Conservation (phyloP, 1,139 yeast species). For the Nakaseomyces glabratus region DNA sequence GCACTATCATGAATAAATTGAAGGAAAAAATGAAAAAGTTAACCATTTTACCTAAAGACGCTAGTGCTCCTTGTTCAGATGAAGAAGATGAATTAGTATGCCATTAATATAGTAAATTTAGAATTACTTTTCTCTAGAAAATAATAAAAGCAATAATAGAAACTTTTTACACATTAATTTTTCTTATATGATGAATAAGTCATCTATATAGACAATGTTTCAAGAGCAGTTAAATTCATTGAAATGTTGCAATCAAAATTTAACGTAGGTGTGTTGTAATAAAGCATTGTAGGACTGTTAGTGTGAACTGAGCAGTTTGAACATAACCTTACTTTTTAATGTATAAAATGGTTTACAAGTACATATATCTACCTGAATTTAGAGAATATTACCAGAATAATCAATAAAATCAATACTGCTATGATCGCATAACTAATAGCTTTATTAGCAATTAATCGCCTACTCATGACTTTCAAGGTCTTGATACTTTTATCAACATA, state of each 20-base stretch:
- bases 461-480: conserved; percentile 84
- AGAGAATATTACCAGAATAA: conserved; percentile 75
- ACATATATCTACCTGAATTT: conserved; percentile 58
- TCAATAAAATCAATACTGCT: conserved; percentile 74
- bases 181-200: too few species aligned
- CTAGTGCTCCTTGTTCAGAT: neutral
- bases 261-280: too few species aligned
- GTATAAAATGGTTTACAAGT: too few species aligned
- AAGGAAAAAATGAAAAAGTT: conserved; percentile 18
- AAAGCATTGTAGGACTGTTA: too few species aligned
- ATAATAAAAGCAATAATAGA: too few species aligned
- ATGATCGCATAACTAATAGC: conserved; percentile 92
- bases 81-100: conserved; percentile 7
- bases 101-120: conserved; percentile 1
- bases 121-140: too few species aligned
- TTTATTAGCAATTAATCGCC: conserved; percentile 91
- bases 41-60: conserved; percentile 7
- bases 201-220: too few species aligned
- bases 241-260: too few species aligned
- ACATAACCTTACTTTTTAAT: too few species aligned
- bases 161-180: too few species aligned
- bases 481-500: conserved; percentile 85
- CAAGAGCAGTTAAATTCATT: too few species aligned
- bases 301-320: too few species aligned
- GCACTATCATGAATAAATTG: conserved; percentile 17